Evolutionary conservation across 345 rosid genomes (phyloP), one percentile per base, ranked within the genome.

Genomic region (Citrus unshiu): DNA sequence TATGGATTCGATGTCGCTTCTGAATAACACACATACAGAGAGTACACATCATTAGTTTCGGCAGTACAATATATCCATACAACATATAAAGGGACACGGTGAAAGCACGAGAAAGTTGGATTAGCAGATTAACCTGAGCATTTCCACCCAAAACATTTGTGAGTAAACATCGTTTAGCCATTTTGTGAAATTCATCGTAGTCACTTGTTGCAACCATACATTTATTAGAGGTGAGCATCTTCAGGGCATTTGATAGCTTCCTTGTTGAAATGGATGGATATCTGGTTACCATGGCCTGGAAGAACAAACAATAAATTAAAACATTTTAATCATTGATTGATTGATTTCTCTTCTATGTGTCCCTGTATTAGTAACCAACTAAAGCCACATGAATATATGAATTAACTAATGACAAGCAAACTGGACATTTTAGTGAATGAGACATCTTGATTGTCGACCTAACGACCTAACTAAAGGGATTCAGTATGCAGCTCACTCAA

Each of bases 131-230:
- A 82, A 93, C 99, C 99, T 95, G 98, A 64, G 97, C 97, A 78
- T 73, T 87, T 4, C 91, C 43, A 82, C 95, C 94, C 77, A 94
- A 83, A 39, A 93, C 85, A 59, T 82, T 88, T 64, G 90, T 74
- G 67, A 91, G 80, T 59, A 96, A 49, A 57, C 79, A 83, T 6
- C 93, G 88, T 84, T 96, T 94, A 8, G 75, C 87, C 73, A 76
- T 54, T 82, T 90, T 93, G 83, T 94, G 98, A 65, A 94, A 96
- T 61, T 93, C 95, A 76, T 80, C 76, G 71, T 94, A 94, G 81
- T 94, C 98, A 81, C 99, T 96, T 1, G 83, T 91, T 32, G 99
- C 97, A 74, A 94, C 99, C 97, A 93, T 94, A 74, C 85, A 75
- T 83, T 91, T 94, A 81, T 94, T 78, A 65, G 83, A 74, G 51